phyloP scores from a whole-genome alignment of 257 asterid species.

The Solanum pinnatisectum region DNA sequence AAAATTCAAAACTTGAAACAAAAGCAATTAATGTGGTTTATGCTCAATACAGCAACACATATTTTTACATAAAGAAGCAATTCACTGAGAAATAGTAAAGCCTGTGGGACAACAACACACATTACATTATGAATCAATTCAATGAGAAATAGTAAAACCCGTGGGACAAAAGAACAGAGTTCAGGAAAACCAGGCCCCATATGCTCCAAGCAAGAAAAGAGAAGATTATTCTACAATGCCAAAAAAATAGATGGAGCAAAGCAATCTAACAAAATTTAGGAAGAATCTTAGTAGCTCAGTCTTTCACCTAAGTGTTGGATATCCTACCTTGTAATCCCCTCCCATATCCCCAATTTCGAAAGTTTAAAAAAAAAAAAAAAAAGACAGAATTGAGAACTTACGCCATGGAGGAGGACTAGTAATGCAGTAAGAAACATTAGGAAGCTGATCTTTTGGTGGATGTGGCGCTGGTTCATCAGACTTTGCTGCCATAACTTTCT shows the following conservation, averaged over 20 bases:
- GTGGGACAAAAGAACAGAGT: neutral
- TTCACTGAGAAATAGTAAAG: neutral
- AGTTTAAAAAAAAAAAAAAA: neutral
- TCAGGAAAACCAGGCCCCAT: neutral
- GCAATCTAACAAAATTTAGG: neutral
- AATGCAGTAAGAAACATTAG: slow-evolving; percentile 80
- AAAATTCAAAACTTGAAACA: neutral
- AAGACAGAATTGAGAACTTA: slow-evolving; percentile 22
- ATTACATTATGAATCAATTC: neutral
- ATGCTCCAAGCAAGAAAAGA: neutral
- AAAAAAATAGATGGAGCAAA: neutral
- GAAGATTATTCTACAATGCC: neutral
- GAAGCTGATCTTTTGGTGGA: slow-evolving; percentile 81
- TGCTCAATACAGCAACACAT: neutral
- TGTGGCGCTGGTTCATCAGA: slow-evolving; percentile 71
- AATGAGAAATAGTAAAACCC: neutral
- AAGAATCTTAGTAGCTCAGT: neutral
- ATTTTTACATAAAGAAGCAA: neutral
- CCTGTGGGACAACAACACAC: neutral
- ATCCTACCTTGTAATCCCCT: neutral
- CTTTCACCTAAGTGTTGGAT: neutral
- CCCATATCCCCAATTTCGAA: neutral
- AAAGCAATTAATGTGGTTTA: neutral
- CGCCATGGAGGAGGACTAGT: slow-evolving; percentile 99
- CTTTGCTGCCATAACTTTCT: slow-evolving; percentile 45